Conservation (phyloP, 108 stramenopile species). For the Cyclotella distinguenda region DNA sequence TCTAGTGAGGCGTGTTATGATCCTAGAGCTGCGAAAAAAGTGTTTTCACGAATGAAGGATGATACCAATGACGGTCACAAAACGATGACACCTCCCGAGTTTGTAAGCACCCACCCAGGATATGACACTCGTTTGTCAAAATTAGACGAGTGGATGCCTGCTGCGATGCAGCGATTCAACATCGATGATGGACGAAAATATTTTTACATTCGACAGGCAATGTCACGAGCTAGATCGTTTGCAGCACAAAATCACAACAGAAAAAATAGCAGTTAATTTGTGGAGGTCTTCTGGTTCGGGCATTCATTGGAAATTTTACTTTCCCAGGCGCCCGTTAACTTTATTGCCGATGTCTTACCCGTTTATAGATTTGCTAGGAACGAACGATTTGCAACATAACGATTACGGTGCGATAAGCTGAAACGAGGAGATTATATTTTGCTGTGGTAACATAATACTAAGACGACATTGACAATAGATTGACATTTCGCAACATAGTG, state of each 20-base stretch:
- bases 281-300: too few species aligned
- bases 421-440: too few species aligned
- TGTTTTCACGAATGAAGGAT: conserved; percentile 56
- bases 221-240: conserved; percentile 53
- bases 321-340: neutral
- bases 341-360: too few species aligned
- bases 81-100: conserved; percentile 61
- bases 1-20: conserved; percentile 81
- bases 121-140: conserved; percentile 60
- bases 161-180: conserved; percentile 52
- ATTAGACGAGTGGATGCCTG: conserved; percentile 73
- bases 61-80: conserved; percentile 35
- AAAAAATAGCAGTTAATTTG: neutral
- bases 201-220: conserved; percentile 53
- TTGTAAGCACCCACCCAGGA: conserved; percentile 78
- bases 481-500: too few species aligned
- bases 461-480: too few species aligned
- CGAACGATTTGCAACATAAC: too few species aligned
- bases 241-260: conserved; percentile 36
- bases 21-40: conserved; percentile 68
- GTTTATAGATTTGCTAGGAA: too few species aligned
- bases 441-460: too few species aligned
- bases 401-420: too few species aligned
- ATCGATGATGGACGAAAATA: conserved; percentile 59
- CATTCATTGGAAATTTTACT: neutral